Evolutionary conservation across 805 yeast genomes (phyloP), one percentile per base, ranked within the genome.

Genomic region (Wickerhamomyces kurtzmanii): DNA sequence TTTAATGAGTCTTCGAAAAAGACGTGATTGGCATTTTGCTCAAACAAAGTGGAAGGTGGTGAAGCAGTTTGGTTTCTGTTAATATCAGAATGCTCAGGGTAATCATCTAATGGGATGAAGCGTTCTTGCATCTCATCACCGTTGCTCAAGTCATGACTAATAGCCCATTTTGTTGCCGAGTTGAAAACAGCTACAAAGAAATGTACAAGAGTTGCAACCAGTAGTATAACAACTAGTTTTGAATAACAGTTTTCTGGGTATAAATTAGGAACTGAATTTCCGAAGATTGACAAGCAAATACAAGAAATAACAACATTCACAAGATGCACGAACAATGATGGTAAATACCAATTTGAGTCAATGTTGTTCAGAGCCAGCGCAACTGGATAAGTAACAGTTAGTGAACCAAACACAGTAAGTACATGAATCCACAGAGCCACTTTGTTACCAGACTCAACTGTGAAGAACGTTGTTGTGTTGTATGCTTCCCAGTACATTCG

Each of bases 181-280:
- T 61, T 53, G 19, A 79, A 43, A 6, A 75, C 39, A 1, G 85
- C 76, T 12, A 71, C 46, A 9, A 59, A 34, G 45, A 67, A 70
- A 38, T 83, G 94, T 3, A 59, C 52, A 2, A 65, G 32, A 2
- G 75, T 51, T 8, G 73, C 50, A 27, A 76, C 47, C 8, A 78
- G 52, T 33, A 85, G 53, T 8, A 81, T 67, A 45, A 68, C 57
- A 15, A 80, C 66, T 72, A 82, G 73, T 42, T 65, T 68, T 10
- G 70, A 55, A 52, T 86, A 86, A 1, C 80, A 77, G 47, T 83
- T 83, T 22, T 67, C 62, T 1, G 94, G 94, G 49, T 84, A 89
- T 42, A 84, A 57, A 31, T 67, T 62, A 1, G 82, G 79, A 15
- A 75, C 76, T 12, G 77, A 59, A 5, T 59, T n/a, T n/a, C n/a